phyloP scores from a whole-genome alignment of 768 basidiomycete species.

The Thelephora ganbajun region DNA sequence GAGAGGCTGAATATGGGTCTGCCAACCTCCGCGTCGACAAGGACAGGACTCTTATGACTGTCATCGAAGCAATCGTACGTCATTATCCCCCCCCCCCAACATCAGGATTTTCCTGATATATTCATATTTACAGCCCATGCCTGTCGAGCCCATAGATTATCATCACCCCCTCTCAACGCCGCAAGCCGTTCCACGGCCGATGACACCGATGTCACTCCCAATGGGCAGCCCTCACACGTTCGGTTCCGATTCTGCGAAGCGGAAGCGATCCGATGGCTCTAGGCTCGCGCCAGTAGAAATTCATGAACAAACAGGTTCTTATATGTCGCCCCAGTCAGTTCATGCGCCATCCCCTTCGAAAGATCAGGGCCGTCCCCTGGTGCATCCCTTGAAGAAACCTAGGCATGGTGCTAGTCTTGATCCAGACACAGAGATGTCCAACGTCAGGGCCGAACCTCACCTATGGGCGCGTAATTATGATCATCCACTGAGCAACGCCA shows the following conservation, averaged over 20 bases:
- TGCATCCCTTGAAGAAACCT: background rate
- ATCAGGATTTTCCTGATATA: background rate
- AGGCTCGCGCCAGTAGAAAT: background rate
- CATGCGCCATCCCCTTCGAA: background rate
- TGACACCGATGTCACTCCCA: slow-evolving; percentile 9
- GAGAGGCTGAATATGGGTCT: slow-evolving; percentile 33
- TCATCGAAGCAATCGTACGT: slow-evolving; percentile 42
- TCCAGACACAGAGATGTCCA: too few relatives aligned
- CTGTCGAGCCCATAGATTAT: background rate
- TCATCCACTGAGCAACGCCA: too few relatives aligned
- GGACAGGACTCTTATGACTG: slow-evolving; percentile 40
- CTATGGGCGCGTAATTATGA: too few relatives aligned
- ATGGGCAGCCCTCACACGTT: slow-evolving; percentile 4
- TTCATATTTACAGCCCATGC: slow-evolving; percentile 4
- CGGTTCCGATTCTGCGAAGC: background rate
- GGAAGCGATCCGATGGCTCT: background rate
- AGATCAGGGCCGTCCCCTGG: background rate
- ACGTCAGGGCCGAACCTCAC: too few relatives aligned
- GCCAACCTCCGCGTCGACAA: slow-evolving; percentile 43
- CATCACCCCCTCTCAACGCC: slow-evolving; percentile 1
- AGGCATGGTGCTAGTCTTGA: too few relatives aligned
- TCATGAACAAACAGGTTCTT: background rate
- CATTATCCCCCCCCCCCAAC: background rate
- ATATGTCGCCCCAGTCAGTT: background rate
- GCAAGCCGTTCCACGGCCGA: background rate